Base-by-base conservation (phyloP, 352 stramenopile species). In the Pythium pyrilobum region DNA sequence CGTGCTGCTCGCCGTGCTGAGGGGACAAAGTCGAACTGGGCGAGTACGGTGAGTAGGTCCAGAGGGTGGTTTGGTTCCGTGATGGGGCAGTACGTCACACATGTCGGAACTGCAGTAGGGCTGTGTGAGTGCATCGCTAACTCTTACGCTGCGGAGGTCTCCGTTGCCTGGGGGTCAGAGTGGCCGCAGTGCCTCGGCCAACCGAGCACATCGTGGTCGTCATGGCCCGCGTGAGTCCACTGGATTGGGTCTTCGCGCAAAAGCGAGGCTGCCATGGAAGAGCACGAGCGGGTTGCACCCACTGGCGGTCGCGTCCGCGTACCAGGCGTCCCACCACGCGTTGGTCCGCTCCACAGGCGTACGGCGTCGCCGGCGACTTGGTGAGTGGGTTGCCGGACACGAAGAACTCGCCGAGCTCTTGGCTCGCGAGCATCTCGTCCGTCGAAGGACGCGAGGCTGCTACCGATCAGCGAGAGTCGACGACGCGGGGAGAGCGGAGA, bases 311-410 rank as follows among this genome's bases (percentile, higher is more conserved):
- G 27, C 23, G 27, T 16, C 5, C 1, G 28, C 33, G 13, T 42
- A 42, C 45, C 45, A 52, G 3, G n/a, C 45, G 20, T 31, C 11
- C 9, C 20, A 42, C 45, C 45, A 52, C 15, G 32, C 45, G 16
- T 41, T 52, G 13, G 45, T 32, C 4, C 12, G 20, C 2, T 42
- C 28, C 1, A 55, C n/a, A 6, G 18, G 47, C 11, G 47, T 46
- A 13, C 39, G 47, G 15, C 3, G 36, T 11, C 5, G 39, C 33
- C 13, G 48, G 56, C 13, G 55, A 49, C 20, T 32, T 21, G 16
- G 23, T 13, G 1, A 64, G 36, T 7, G 47, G 56, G 23, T 63
- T 63, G 2, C 47, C 56, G 10, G 56, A 36, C 2, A 54, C 8
- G 24, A 40, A 31, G 20, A 64, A 25, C 20, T 52, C 45, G 1